Evolutionary conservation across 2,329 filamentous ascomycete genomes (phyloP), one percentile per base, ranked within the genome.

Genomic region (Alternaria panax): DNA sequence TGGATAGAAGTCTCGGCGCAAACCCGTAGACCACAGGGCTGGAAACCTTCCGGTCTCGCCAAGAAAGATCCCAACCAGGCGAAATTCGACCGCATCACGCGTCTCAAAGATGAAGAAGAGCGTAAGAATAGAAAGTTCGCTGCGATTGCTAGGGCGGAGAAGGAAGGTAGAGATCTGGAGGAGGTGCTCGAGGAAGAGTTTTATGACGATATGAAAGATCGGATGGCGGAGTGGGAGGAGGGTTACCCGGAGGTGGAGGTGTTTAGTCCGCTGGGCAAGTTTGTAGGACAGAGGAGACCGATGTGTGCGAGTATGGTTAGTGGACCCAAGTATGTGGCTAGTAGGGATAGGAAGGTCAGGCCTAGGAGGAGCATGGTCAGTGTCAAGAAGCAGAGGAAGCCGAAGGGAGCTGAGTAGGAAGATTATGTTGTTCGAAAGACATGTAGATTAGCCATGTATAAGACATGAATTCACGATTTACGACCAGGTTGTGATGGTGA

Each of bases 1-100:
- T 99, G 96, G 91, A 85, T 99, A 2, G 95, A 99, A 78, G 78
- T 99, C 40, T 89, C 88, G 0, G 89, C 89, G 3, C 94, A 99
- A 79, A 87, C 96, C 9, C 87, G 94, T 1, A 73, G 71, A 0
- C 70, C 70, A 1, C 66, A 69, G 28, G 75, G 75, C 25, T 77
- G 75, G 75, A 66, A 61, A 11, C 60, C 74, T 0, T 47, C 61
- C 0, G 74, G 71, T 88, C 51, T 86, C 83, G 16, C 85, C 79
- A 71, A 81, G 84, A 58, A 78, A 84, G 54, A 79, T 48, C 63
- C 70, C 46, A 75, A 70, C 42, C 70, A 75, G 48, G 66, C 66
- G 8, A 54, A 58, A 16, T 48, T 62, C 18, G 66, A 62, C 28
- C 68, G 70, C 24, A 34, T 59, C 16, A 54, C 50, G 12, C 53